Percentiles rank a stretch among this genome's conserved stretches.
Evolutionary conservation across 2,329 filamentous ascomycete genomes (phyloP).

Genomic region (Colletotrichum zoysiae): DNA sequence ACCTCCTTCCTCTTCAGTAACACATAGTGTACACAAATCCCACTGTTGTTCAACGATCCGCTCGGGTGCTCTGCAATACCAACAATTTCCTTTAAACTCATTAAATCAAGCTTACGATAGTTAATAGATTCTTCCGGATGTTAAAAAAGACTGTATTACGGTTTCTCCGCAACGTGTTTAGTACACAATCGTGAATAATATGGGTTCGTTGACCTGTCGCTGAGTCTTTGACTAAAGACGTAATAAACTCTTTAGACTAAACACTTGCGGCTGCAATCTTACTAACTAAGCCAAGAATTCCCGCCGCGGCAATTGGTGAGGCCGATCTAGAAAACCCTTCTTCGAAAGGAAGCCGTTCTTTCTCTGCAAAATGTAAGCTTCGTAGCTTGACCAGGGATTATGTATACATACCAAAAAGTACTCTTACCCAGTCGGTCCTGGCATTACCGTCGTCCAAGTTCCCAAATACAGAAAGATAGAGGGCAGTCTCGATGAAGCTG

Average conservation of each 20-base stretch:
- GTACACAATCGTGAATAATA: too few relatives aligned
- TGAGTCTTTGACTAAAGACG: not conserved
- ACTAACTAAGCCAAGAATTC: conserved; percentile 33
- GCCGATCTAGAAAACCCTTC: conserved; percentile 38
- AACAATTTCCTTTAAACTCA: too few relatives aligned
- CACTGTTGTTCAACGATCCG: too few relatives aligned
- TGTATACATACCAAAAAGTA: conserved; percentile 39
- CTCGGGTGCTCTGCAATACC: too few relatives aligned
- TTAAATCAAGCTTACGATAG: too few relatives aligned
- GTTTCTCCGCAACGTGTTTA: too few relatives aligned
- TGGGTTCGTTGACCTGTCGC: too few relatives aligned
- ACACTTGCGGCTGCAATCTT: conserved; percentile 36
- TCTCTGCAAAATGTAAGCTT: conserved; percentile 12
- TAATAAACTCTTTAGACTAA: not conserved
- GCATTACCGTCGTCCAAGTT: conserved; percentile 43
- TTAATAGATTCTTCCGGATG: too few relatives aligned
- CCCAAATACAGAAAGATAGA: conserved; percentile 45
- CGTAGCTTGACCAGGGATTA: not conserved
- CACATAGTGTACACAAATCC: too few relatives aligned
- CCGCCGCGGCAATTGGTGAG: conserved; percentile 30
- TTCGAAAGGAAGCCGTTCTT: conserved; percentile 39
- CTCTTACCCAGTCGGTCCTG: conserved; percentile 41
- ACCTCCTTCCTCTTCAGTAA: too few relatives aligned
- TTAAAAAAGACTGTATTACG: too few relatives aligned
- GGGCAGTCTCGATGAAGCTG: conserved; percentile 44